Evolutionary conservation across 345 rosid genomes (phyloP), one percentile per base, ranked within the genome.

Genomic region (Corchorus olitorius): DNA sequence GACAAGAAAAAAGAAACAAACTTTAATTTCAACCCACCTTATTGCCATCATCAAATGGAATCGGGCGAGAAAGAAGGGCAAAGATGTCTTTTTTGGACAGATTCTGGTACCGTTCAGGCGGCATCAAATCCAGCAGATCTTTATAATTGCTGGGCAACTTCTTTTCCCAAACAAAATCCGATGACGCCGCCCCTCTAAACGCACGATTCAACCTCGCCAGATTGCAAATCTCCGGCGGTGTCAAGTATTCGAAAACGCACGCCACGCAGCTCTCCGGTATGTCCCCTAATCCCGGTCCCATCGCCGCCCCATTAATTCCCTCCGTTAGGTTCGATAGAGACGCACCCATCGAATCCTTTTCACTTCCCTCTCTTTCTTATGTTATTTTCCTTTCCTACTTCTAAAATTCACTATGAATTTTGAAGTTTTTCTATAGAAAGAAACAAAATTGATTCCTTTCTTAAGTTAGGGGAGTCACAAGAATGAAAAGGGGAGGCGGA

Each of bases 161-260:
- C 78, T 86, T 81, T 74, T 89, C 90, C 99, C 99, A 95, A 1
- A 95, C 98, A 1, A 93, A 87, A 77, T 95, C 99, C 3, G 99
- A 95, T 6, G 97, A 93, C 2, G 99, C 94, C 8, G 98, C 98
- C 12, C 96, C 97, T 4, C 95, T 92, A 78, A 95, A 95, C 19
- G 98, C 86, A 39, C 84, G 84, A 83, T 88, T 93, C 27, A 93
- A 77, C 67, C 98, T 83, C 17, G 99, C 99, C 13, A 95, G 87
- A 78, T 95, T 95, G 84, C 99, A 95, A 86, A 95, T 95, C 91
- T 95, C 99, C 80, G 98, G 97, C 59, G 99, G 97, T 5, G 92
- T 90, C 76, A 95, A 82, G 84, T 93, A 80, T 67, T 87, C 80
- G 73, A 91, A 93, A 14, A 95, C 99, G 76, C 91, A 87, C 14